Evolutionary conservation across 768 basidiomycete genomes (phyloP), one percentile per base, ranked within the genome.

Genomic region (Mycena pura): DNA sequence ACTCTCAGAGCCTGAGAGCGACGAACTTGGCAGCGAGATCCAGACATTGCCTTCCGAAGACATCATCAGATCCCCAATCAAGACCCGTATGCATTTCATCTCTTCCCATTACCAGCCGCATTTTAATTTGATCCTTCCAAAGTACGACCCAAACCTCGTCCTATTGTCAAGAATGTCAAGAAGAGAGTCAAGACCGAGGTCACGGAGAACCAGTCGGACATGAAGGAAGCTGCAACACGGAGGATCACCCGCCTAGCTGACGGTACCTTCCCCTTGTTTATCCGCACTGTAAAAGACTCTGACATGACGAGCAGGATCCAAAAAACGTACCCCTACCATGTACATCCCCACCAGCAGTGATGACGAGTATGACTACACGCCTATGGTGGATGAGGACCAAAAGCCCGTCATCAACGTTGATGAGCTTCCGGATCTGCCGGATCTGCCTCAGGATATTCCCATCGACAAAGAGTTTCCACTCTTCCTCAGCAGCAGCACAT

Each of bases 191-290:
- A 22, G 22, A 10, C 38, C 28, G 45, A 55, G 43, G 7, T 31
- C 19, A 54, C 28, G 25, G 29, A 54, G 28, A 29, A 58, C 0
- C 47, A 58, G 19, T 11, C 48, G 5, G 57, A 60, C 36, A 60
- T 60, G 58, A 27, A 27, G 1, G 17, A 52, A 6, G 58, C 58
- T 0, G 58, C 58, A 3, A 52, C 52, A 34, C 36, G 14, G n/a
- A 13, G 58, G 27, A 48, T 10, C 11, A 43, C 58, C 3, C 50
- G 52, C 9, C 28, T 54, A 0, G 15, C 36, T 11, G 32, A 51
- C 3, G 59, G 59, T 60, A 19, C 11, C n/a, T n/a, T n/a, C n/a
- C n/a, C n/a, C n/a, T n/a, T n/a, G n/a, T n/a, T n/a, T n/a, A n/a
- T n/a, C n/a, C n/a, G n/a, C n/a, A n/a, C n/a, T n/a, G n/a, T n/a